Percentiles rank a stretch among this genome's conserved stretches.
Evolutionary conservation across 176 grass and related monocot species (phyloP).

Genomic region (Carex pumila): DNA sequence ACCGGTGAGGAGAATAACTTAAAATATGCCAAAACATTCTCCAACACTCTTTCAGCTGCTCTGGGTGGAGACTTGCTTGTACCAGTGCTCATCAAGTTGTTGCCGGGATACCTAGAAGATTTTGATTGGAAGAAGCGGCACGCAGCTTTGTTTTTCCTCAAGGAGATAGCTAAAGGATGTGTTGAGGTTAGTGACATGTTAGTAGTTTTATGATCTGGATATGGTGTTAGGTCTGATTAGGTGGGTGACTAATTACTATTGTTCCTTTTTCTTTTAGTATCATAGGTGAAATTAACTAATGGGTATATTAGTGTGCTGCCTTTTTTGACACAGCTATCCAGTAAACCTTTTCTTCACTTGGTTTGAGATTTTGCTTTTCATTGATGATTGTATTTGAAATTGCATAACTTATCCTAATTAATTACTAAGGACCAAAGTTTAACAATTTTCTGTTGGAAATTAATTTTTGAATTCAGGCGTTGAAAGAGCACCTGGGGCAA

Average conservation of each 20-base stretch:
- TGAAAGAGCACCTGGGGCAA: too few species aligned
- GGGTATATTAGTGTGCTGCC: not conserved
- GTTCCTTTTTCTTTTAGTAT: too few species aligned
- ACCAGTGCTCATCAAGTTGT: constrained; percentile 64
- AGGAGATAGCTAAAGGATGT: constrained; percentile 81
- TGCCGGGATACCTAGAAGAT: constrained; percentile 56
- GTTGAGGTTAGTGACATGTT: constrained; percentile 42
- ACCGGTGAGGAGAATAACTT: constrained; percentile 30
- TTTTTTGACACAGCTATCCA: not conserved
- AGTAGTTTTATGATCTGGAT: not conserved
- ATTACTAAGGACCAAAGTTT: too few species aligned
- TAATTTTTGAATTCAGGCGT: too few species aligned
- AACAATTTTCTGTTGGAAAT: too few species aligned
- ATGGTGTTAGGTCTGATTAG: not conserved
- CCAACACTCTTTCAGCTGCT: constrained; percentile 60
- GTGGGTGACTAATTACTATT: not conserved
- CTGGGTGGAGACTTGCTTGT: constrained; percentile 78
- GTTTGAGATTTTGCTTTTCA: too few species aligned
- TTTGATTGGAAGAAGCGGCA: constrained; percentile 93
- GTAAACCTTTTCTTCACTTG: not conserved
- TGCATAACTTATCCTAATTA: too few species aligned
- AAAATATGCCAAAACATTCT: constrained; percentile 56
- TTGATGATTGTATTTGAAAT: too few species aligned
- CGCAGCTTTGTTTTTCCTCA: constrained; percentile 72
- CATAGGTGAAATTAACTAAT: not conserved